phyloP scores from a whole-genome alignment of 179 eudicot species.

The Monotropa hypopitys region DNA sequence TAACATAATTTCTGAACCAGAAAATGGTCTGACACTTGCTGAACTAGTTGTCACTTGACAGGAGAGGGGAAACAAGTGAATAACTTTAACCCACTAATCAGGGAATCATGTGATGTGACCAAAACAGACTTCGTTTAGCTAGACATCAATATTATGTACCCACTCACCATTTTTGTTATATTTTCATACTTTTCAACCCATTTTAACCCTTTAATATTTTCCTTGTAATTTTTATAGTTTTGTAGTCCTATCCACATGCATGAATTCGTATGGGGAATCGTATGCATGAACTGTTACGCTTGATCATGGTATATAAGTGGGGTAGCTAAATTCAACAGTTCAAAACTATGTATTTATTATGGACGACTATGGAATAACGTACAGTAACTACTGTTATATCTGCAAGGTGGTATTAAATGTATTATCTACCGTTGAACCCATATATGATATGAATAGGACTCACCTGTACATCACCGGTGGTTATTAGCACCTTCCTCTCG shows the following conservation, averaged over 20 bases:
- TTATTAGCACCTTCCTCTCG: slow-evolving; percentile 38
- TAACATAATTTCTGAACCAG: too few species aligned
- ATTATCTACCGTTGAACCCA: not conserved
- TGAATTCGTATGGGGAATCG: too few species aligned
- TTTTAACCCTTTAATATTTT: too few species aligned
- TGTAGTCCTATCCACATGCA: too few species aligned
- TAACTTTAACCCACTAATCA: not conserved
- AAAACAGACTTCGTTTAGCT: not conserved
- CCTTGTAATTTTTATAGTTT: too few species aligned
- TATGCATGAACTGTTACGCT: not conserved
- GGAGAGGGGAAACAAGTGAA: not conserved
- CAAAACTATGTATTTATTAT: not conserved
- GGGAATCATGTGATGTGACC: not conserved
- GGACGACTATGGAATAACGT: not conserved
- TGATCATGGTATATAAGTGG: too few species aligned
- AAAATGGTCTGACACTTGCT: too few species aligned
- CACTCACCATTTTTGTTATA: too few species aligned
- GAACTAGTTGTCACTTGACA: not conserved
- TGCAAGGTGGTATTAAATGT: too few species aligned
- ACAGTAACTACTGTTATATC: too few species aligned
- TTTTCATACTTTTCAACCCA: too few species aligned
- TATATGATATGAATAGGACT: not conserved
- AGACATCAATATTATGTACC: not conserved
- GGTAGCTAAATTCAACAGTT: not conserved
- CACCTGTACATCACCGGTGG: slow-evolving; percentile 58